These are phyloP conservation scores for Aspergillus tubingensis DNA, from an alignment of 2,329 filamentous ascomycete species.

Conservation along the genomic window DNA sequence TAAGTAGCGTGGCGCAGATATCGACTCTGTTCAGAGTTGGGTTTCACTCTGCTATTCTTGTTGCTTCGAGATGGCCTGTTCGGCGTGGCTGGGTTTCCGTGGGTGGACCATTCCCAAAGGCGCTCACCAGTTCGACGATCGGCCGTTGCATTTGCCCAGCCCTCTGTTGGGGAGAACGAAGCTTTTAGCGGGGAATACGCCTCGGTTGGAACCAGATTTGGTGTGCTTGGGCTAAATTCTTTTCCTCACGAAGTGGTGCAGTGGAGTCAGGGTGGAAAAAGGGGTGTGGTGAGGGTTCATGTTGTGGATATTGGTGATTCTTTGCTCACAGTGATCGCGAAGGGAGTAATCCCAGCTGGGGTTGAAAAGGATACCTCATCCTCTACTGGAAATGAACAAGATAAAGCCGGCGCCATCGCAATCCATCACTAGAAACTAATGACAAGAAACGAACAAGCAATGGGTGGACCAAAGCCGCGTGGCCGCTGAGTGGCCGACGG, in stretches of 20 bases:
- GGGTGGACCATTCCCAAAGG: background rate
- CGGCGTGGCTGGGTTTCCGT: background rate
- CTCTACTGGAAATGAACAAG: too few relatives aligned
- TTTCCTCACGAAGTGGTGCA: background rate
- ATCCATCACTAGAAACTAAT: background rate
- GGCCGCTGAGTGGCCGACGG: conserved; percentile 6
- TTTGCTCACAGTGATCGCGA: too few relatives aligned
- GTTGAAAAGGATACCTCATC: too few relatives aligned
- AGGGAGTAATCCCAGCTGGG: too few relatives aligned
- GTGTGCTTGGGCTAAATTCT: conserved; percentile 4
- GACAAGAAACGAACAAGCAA: background rate
- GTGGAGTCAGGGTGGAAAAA: background rate
- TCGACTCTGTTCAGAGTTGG: background rate
- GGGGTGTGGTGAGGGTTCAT: too few relatives aligned
- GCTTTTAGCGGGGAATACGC: background rate
- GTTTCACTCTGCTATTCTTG: background rate
- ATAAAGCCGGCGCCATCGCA: background rate
- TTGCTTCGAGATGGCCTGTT: background rate
- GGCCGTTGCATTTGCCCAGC: background rate
- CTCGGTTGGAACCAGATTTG: background rate
- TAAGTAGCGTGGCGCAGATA: background rate
- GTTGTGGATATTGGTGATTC: too few relatives aligned
- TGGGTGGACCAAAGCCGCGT: conserved; percentile 7
- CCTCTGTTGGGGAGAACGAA: background rate
- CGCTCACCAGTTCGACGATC: background rate